phyloP scores from a whole-genome alignment of 2,329 filamentous ascomycete genomes.

The Emmonsiellopsis sp. region DNA sequence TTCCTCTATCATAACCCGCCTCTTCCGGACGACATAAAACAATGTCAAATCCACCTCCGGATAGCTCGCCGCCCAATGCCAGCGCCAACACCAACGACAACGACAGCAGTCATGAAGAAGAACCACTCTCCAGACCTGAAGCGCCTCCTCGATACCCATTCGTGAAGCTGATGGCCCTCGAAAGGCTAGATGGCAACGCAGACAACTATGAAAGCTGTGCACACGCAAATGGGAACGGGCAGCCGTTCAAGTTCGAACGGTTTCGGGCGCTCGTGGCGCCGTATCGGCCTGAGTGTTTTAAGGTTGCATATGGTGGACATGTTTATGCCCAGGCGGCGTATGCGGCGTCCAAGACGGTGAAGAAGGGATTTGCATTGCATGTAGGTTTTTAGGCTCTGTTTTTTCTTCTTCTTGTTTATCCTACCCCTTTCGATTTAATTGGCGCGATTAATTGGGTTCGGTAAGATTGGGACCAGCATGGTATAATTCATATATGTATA shows the following conservation, averaged over 20 bases:
- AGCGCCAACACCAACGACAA: too few relatives aligned
- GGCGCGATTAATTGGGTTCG: too few relatives aligned
- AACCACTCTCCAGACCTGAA: background rate
- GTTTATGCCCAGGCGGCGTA: conserved; percentile 50
- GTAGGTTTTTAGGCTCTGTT: conserved; percentile 25
- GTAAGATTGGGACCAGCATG: too few relatives aligned
- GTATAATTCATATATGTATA: too few relatives aligned
- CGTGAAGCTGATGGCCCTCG: conserved; percentile 24
- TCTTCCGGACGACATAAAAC: background rate
- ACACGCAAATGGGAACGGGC: background rate
- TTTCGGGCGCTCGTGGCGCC: conserved; percentile 23
- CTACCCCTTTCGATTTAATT: background rate
- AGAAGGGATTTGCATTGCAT: conserved; percentile 42
- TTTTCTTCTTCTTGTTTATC: background rate
- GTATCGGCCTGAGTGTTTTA: conserved; percentile 35
- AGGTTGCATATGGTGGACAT: conserved; percentile 46
- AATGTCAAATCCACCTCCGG: background rate
- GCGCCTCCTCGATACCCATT: conserved; percentile 13
- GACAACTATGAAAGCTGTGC: background rate
- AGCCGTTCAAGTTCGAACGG: conserved; percentile 16
- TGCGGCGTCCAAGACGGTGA: conserved; percentile 47
- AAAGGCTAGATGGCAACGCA: conserved; percentile 15
- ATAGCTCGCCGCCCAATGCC: background rate
- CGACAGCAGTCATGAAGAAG: background rate
- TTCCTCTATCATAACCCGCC: too few relatives aligned